Conservation (phyloP, 345 rosid genomes). For the Melaleuca quinquenervia region DNA sequence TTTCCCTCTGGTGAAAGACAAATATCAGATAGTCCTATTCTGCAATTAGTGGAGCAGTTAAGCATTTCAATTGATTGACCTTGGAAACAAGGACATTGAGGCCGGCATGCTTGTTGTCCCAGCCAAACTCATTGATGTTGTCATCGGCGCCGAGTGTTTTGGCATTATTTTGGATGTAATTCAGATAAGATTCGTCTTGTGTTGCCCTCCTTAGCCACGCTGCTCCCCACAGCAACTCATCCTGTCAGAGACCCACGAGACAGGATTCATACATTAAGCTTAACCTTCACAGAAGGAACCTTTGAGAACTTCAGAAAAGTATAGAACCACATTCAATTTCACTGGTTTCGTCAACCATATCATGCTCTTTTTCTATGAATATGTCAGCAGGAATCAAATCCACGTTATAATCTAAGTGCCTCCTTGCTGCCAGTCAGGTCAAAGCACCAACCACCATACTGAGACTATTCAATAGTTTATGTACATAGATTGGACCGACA, state of each 20-base stretch:
- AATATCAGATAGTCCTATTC: background rate
- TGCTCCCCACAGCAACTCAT: conserved; percentile 98
- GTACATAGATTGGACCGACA: background rate
- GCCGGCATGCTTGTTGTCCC: conserved; percentile 99
- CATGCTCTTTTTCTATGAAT: background rate
- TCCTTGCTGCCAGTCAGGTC: background rate
- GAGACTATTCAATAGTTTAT: background rate
- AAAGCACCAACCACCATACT: background rate
- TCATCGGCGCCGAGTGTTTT: conserved; percentile 85
- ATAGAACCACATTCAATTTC: background rate
- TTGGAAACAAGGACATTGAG: conserved; percentile 84
- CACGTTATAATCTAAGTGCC: background rate
- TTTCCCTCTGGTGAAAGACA: background rate
- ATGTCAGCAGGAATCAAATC: background rate
- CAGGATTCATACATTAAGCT: background rate
- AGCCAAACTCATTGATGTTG: conserved; percentile 88
- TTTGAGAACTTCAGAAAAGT: background rate
- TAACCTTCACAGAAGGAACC: background rate
- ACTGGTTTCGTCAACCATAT: background rate
- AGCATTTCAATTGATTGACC: conserved; percentile 19
- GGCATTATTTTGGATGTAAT: conserved; percentile 65
- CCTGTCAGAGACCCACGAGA: conserved; percentile 23
- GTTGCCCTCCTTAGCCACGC: conserved; percentile 92
- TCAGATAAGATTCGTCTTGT: conserved; percentile 45
- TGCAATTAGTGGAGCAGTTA: background rate